Conservation (phyloP, 208 protist genomes). For the Trypanosomatidae sp. region DNA sequence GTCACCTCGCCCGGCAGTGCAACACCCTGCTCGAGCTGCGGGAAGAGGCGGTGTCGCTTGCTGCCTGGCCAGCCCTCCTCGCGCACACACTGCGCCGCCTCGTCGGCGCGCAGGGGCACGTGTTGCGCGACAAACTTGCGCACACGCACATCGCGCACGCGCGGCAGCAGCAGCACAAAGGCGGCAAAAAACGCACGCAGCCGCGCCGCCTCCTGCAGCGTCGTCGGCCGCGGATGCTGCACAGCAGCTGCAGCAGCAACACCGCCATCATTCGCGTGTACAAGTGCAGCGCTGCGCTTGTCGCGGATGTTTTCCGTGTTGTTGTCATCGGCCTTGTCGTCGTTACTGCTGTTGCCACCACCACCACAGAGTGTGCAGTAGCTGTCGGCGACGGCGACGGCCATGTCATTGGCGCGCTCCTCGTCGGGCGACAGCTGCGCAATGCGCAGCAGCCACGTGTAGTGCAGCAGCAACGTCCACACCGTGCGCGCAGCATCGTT, state of each 20-base stretch:
- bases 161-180: conserved; percentile 18
- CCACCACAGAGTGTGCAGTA: conserved; percentile 9
- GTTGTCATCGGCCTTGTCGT: neutral
- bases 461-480: conserved; percentile 18
- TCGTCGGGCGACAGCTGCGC: conserved; percentile 44
- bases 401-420: conserved; percentile 69
- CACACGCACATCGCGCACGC: conserved; percentile 15
- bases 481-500: too few species aligned
- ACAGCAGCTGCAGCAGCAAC: too few species aligned
- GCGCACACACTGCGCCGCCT: neutral
- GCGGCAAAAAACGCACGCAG: conserved; percentile 18
- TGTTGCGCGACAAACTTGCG: conserved; percentile 26
- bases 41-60: conserved; percentile 45
- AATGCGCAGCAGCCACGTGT: conserved; percentile 63
- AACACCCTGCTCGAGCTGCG: conserved; percentile 36
- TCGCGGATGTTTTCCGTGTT: too few species aligned
- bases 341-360: neutral
- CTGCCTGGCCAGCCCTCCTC: conserved; percentile 21
- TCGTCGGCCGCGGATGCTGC: too few species aligned
- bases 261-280: too few species aligned
- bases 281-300: too few species aligned
- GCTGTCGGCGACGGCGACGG: conserved; percentile 43
- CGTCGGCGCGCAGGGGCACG: conserved; percentile 3
- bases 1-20: neutral
- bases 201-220: conserved; percentile 7